phyloP scores from a whole-genome alignment of 1,284 basidiomycete genomes.

The Leccinum variabile region DNA sequence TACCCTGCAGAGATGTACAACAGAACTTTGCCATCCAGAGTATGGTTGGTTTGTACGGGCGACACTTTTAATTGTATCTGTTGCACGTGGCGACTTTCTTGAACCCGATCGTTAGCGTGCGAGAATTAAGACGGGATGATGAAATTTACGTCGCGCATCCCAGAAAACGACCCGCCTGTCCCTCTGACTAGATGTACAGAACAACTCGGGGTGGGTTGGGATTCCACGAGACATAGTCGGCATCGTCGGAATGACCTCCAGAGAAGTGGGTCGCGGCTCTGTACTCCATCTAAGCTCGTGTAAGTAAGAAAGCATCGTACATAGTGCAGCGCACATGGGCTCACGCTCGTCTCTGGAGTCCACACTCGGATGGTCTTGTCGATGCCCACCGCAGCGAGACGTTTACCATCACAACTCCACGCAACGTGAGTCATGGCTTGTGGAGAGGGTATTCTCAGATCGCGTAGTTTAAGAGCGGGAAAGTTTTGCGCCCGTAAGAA shows the following conservation, averaged over 20 bases:
- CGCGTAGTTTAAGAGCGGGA: conserved; percentile 73
- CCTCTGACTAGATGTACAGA: conserved; percentile 73
- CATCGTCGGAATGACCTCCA: conserved; percentile 70
- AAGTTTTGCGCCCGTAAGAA: conserved; percentile 63
- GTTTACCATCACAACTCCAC: conserved; percentile 80
- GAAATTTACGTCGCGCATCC: conserved; percentile 69
- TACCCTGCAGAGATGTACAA: conserved; percentile 61
- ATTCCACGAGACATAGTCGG: conserved; percentile 78
- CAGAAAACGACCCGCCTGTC: conserved; percentile 75
- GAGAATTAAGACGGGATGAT: background rate
- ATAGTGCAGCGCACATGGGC: conserved; percentile 25
- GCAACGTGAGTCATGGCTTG: conserved; percentile 72
- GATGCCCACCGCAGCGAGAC: conserved; percentile 72
- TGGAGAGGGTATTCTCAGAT: conserved; percentile 61
- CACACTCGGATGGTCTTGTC: conserved; percentile 76
- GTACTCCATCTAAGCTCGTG: conserved; percentile 56
- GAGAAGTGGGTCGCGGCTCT: conserved; percentile 61
- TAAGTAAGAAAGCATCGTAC: background rate
- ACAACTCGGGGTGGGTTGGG: conserved; percentile 75
- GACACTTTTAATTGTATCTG: conserved; percentile 54
- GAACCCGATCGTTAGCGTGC: conserved; percentile 16
- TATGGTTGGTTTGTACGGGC: conserved; percentile 64
- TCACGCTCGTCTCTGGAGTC: conserved; percentile 72
- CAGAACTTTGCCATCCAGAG: conserved; percentile 66
- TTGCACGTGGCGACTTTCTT: conserved; percentile 69